Evolutionary conservation across 139 green algal species (phyloP), one percentile per base, ranked within the genome.

Genomic region (Nannochloris sp.): DNA sequence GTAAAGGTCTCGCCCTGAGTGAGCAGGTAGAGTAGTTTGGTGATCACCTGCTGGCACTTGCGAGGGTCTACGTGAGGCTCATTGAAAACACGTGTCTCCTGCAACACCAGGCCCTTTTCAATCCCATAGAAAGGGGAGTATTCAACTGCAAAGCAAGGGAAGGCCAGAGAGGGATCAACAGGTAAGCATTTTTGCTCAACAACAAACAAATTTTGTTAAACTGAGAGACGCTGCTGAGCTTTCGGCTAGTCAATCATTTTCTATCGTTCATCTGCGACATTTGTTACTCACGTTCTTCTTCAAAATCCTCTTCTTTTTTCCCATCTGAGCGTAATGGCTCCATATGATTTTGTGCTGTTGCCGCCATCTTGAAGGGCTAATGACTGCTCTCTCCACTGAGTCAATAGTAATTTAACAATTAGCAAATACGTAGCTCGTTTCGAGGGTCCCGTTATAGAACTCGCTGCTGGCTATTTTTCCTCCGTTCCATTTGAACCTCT

Each of bases 61-160:
- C 94, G 77, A 15, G 93, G 68, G 68, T 99, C 93, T 31, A 97
- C 82, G 51, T 98, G 89, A 0, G 85, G 73, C 57, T 97, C 88
- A 65, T 99, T 92, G 73, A 99, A 99, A 23, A 91, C 79, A 23
- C 93, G 78, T 4, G 93, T 84, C 68, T 99, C 94, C 76, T 99
- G 94, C 30, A 99, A 81, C n/a, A 99, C 94, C 13, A 85, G 82
- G 2, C 92, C 93, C 79, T 99, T 99, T 74, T 99, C 94, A 30
- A 99, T 98, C 34, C 95, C 94, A 60, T 92, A 98, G 68, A 99
- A 99, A 9, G 94, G 94, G 0, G 94, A 99, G 74, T 95, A 98
- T 78, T 99, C 94, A 27, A 81, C 90, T 97, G 87, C 72, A 74
- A n/a, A 45, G 4, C n/a, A n/a, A n/a, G n/a, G n/a, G n/a, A n/a